Evolutionary conservation across 768 basidiomycete genomes (phyloP).

Genomic region (Tubosaeta sp.): DNA sequence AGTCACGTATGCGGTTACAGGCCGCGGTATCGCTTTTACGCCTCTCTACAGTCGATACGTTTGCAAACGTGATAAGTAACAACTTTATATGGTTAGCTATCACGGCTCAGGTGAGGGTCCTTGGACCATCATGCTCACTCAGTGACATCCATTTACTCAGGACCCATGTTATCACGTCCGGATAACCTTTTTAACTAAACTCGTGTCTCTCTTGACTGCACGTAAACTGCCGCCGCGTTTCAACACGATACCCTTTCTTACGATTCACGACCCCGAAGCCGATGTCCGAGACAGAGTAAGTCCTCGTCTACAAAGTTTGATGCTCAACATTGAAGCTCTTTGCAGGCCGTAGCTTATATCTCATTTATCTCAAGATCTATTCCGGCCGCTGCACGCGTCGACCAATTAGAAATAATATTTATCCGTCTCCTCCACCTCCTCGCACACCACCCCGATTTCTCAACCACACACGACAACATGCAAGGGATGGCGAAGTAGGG

Average conservation of each 20-base stretch:
- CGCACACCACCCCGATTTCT: conserved; percentile 94
- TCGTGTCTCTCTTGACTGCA: conserved; percentile 56
- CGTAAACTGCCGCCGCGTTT: conserved; percentile 67
- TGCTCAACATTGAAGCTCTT: conserved; percentile 2
- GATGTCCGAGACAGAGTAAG: conserved; percentile 70
- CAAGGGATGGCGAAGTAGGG: conserved; percentile 78
- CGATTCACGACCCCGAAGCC: conserved; percentile 85
- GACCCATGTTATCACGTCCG: conserved; percentile 90
- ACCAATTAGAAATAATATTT: conserved; percentile 78
- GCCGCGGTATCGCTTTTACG: conserved; percentile 80
- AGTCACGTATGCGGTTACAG: conserved; percentile 77
- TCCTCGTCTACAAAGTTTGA: neutral
- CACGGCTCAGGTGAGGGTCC: conserved; percentile 62
- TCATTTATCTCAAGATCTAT: conserved; percentile 43
- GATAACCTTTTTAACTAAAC: conserved; percentile 68
- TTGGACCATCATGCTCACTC: neutral
- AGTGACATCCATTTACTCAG: conserved; percentile 35
- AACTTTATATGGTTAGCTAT: conserved; percentile 70
- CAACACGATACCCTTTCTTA: conserved; percentile 83
- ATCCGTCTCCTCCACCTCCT: conserved; percentile 83
- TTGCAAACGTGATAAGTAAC: conserved; percentile 50
- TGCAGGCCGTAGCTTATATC: conserved; percentile 58
- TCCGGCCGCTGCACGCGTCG: conserved; percentile 50
- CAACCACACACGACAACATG: conserved; percentile 59
- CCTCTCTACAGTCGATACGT: conserved; percentile 57